Conservation (phyloP, 2,329 filamentous ascomycete species). For the Claviceps maximensis region DNA sequence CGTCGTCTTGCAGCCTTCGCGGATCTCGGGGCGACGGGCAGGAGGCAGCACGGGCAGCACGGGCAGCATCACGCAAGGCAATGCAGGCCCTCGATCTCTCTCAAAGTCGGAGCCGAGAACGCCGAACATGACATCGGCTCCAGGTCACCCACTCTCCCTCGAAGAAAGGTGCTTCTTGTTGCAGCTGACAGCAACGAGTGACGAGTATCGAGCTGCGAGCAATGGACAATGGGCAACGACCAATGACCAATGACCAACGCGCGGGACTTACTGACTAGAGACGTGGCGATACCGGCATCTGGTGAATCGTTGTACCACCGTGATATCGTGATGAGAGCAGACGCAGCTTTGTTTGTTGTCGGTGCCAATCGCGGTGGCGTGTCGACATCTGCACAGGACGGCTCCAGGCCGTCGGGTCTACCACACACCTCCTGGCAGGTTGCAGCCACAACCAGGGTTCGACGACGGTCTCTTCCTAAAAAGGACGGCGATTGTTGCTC, state of each 20-base stretch:
- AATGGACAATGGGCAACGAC: not conserved
- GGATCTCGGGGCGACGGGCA: not conserved
- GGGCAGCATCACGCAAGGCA: not conserved
- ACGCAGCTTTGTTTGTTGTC: not conserved
- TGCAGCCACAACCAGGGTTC: conserved; percentile 7
- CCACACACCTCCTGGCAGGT: conserved; percentile 7
- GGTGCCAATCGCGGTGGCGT: conserved; percentile 5
- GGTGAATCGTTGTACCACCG: not conserved
- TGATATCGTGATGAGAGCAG: not conserved
- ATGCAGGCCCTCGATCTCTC: not conserved
- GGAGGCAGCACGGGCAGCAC: not conserved
- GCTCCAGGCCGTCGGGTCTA: conserved; percentile 19
- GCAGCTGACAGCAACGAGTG: not conserved
- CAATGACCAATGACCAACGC: not conserved
- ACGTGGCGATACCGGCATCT: not conserved
- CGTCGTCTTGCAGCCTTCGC: not conserved
- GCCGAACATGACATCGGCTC: not conserved
- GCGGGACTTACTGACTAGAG: not conserved
- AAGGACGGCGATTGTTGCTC: not conserved
- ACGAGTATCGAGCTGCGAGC: not conserved
- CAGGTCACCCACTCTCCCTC: not conserved
- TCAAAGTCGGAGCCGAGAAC: not conserved
- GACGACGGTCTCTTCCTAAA: not conserved
- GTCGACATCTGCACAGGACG: conserved; percentile 8
- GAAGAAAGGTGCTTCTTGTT: not conserved